Conservation (phyloP, 495 filamentous ascomycete species). For the Tuber aestivum region DNA sequence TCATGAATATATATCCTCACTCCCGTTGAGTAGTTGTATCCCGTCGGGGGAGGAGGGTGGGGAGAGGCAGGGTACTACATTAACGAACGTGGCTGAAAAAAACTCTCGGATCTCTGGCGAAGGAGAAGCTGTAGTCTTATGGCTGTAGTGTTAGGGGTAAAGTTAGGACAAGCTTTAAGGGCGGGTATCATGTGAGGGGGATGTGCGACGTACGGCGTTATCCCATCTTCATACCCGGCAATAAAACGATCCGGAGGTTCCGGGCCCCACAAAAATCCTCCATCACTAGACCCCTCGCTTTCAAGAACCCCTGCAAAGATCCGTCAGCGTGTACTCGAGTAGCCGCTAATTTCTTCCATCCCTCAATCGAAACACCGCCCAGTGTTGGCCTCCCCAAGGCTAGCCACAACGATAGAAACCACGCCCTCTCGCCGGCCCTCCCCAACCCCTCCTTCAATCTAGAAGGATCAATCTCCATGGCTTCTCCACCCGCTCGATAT, state of each 20-base stretch:
- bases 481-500: conserved; percentile 51
- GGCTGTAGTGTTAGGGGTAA: conserved; percentile 48
- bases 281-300: conserved; percentile 45
- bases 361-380: conserved; percentile 77
- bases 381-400: conserved; percentile 86
- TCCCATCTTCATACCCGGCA: conserved; percentile 77
- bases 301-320: conserved; percentile 66
- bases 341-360: conserved; percentile 61
- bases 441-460: conserved; percentile 53
- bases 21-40: conserved; percentile 56
- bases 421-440: conserved; percentile 44
- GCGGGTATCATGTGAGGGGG: background rate
- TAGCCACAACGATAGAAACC: conserved; percentile 69
- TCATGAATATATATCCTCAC: conserved; percentile 57
- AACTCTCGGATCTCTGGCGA: conserved; percentile 58
- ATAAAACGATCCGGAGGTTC: conserved; percentile 86
- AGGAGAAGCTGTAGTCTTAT: conserved; percentile 89
- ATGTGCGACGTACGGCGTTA: conserved; percentile 59
- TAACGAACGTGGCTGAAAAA: conserved; percentile 63
- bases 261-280: conserved; percentile 55
- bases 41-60: conserved; percentile 43
- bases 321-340: no score
- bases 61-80: conserved; percentile 76
- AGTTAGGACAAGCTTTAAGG: conserved; percentile 7
- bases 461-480: conserved; percentile 64